A percentile compares a stretch with the other conserved stretches of the same genome.
Evolutionary conservation across 768 basidiomycete genomes (phyloP).

Genomic region (Neoboletus brunneissimus): DNA sequence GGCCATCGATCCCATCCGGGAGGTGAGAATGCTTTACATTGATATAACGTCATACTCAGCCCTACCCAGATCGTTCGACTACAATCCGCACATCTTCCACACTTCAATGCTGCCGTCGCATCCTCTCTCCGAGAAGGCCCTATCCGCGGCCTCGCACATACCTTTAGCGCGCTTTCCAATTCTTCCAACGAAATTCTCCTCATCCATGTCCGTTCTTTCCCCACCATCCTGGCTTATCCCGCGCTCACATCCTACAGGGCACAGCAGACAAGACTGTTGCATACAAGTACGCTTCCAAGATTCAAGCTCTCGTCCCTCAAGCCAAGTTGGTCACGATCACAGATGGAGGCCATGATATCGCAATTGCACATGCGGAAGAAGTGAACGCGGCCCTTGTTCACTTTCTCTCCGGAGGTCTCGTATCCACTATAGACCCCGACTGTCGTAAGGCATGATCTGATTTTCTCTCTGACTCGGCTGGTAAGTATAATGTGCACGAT

Average conservation of each 20-base stretch:
- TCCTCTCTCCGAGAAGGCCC: conserved; percentile 74
- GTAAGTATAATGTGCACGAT: neutral
- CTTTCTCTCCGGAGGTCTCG: conserved; percentile 23
- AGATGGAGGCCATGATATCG: conserved; percentile 32
- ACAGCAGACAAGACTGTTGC: conserved; percentile 35
- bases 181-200: conserved; percentile 51
- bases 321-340: conserved; percentile 31
- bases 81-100: conserved; percentile 72
- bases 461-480: too few species aligned
- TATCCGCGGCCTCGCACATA: conserved; percentile 54
- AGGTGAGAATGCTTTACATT: conserved; percentile 31
- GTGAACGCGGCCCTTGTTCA: conserved; percentile 28
- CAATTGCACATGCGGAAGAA: conserved; percentile 31
- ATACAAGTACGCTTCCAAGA: conserved; percentile 31
- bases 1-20: conserved; percentile 38
- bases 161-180: conserved; percentile 52
- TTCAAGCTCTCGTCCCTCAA: conserved; percentile 29
- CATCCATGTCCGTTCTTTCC: conserved; percentile 52
- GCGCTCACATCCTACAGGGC: conserved; percentile 21
- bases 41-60: neutral
- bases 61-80: conserved; percentile 60
- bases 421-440: neutral
- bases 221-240: neutral
- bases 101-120: conserved; percentile 74
- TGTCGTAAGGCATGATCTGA: neutral